phyloP scores from a whole-genome alignment of 768 basidiomycete genomes.

The Leucocoprinus leucothites region DNA sequence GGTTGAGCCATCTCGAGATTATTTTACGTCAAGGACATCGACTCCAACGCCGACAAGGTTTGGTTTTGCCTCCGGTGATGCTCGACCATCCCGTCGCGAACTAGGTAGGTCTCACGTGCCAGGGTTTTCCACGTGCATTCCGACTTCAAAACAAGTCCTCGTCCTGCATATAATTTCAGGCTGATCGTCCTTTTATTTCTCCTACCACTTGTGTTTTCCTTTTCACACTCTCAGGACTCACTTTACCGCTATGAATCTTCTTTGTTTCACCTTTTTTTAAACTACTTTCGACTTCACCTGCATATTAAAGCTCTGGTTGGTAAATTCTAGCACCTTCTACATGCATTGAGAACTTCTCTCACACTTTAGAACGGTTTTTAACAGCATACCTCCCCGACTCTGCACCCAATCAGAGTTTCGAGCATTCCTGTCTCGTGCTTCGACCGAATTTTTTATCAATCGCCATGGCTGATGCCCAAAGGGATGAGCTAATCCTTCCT shows the following conservation, averaged over 20 bases:
- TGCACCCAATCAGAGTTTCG: not conserved
- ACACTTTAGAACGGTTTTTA: constrained; percentile 1
- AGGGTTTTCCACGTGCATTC: constrained; percentile 4
- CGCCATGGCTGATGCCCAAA: not conserved
- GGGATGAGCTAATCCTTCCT: not conserved
- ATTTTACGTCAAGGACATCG: not conserved
- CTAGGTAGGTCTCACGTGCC: constrained; percentile 8
- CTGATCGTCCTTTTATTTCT: not conserved
- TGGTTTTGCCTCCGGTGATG: not conserved
- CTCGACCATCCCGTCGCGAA: not conserved
- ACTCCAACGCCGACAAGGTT: not conserved
- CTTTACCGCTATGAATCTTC: constrained; percentile 2
- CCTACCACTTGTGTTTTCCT: not conserved
- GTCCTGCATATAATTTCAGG: not conserved
- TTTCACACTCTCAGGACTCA: not conserved
- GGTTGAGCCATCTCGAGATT: constrained; percentile 4
- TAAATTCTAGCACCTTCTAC: constrained; percentile 8
- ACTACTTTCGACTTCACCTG: not conserved
- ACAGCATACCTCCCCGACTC: not conserved
- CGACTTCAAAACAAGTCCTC: not conserved
- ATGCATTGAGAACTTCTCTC: not conserved
- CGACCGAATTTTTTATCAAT: not conserved
- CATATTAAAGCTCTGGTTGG: not conserved
- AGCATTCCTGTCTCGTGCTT: not conserved
- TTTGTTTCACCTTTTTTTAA: not conserved